A percentile compares a stretch with the other conserved stretches of the same genome.
Evolutionary conservation across 768 basidiomycete genomes (phyloP).

Genomic region (Kwoniella sp.): DNA sequence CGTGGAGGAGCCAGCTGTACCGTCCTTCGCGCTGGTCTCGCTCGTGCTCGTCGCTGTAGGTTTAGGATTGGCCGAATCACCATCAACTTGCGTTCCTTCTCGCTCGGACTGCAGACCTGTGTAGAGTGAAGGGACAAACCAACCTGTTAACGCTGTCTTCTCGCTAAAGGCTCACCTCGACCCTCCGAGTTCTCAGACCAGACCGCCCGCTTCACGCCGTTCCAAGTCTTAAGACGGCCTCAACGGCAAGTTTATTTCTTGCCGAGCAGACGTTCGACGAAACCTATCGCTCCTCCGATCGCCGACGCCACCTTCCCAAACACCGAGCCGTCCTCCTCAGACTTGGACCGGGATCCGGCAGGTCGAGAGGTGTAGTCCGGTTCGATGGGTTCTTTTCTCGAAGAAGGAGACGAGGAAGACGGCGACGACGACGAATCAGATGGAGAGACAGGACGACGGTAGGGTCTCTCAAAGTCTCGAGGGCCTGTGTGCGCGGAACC

Average conservation of each 20-base stretch:
- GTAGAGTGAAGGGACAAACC: not conserved
- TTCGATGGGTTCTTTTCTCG: conserved; percentile 12
- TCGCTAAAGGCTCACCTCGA: not conserved
- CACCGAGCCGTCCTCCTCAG: conserved; percentile 6
- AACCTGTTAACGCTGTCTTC: conserved; percentile 21
- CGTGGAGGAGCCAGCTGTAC: not conserved
- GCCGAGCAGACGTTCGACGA: conserved; percentile 37
- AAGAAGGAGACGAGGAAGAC: not conserved
- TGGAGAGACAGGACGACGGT: conserved; percentile 10
- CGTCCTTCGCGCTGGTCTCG: not conserved
- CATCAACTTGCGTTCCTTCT: conserved; percentile 8
- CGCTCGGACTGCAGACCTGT: conserved; percentile 10
- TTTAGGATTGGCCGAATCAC: not conserved
- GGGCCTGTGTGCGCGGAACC: conserved; percentile 14
- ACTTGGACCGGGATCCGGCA: not conserved
- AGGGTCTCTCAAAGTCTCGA: conserved; percentile 13
- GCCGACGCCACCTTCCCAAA: conserved; percentile 32
- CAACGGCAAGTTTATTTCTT: conserved; percentile 18
- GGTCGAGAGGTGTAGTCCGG: not conserved
- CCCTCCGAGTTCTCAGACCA: not conserved
- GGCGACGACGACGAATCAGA: conserved; percentile 3
- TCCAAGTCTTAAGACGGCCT: not conserved
- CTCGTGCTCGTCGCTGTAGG: not conserved
- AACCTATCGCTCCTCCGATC: conserved; percentile 42
- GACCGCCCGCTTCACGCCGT: conserved; percentile 5